phyloP scores from a whole-genome alignment of 768 basidiomycete genomes.

The Calvatia gigantea region DNA sequence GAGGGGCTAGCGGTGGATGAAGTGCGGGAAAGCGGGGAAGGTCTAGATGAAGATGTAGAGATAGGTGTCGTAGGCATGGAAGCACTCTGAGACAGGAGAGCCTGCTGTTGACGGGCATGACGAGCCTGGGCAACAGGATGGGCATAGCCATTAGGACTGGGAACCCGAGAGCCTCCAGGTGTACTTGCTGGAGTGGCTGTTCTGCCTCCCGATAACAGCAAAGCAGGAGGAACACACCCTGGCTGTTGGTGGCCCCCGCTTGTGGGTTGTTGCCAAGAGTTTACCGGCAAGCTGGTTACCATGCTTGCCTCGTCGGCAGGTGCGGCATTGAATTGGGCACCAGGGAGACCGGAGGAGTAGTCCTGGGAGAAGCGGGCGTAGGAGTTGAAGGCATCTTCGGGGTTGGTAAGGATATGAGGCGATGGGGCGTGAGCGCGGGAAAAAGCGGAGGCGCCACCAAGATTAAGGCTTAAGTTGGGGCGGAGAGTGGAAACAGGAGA shows the following conservation, averaged over 20 bases:
- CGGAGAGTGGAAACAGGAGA: conserved; percentile 23
- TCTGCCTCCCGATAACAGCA: conserved; percentile 46
- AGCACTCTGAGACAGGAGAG: conserved; percentile 9
- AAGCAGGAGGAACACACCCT: conserved; percentile 61
- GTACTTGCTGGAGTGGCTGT: conserved; percentile 42
- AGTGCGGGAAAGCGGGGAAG: conserved; percentile 12
- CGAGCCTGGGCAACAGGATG: conserved; percentile 9
- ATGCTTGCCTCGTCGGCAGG: conserved; percentile 33
- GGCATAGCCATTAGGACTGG: conserved; percentile 18
- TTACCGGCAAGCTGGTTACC: conserved; percentile 10
- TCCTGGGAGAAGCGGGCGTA: conserved; percentile 64
- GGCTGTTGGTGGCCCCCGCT: conserved; percentile 20
- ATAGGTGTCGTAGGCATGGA: conserved; percentile 18
- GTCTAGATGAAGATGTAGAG: conserved; percentile 16
- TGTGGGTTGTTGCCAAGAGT: conserved; percentile 14
- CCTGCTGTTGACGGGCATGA: conserved; percentile 21
- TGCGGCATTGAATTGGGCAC: conserved; percentile 42
- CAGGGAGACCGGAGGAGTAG: conserved; percentile 61
- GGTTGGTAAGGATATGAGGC: conserved; percentile 21
- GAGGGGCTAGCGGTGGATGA: conserved; percentile 43
- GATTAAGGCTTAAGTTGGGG: conserved; percentile 21
- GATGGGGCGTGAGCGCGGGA: conserved; percentile 17
- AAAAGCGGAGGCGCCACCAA: conserved; percentile 20
- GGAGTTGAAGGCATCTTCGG: conserved; percentile 62
- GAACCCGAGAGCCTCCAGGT: conserved; percentile 43